These are phyloP conservation scores for Massariosphaeria phaeospora DNA, from an alignment of 495 filamentous ascomycete species.

Conservation along the genomic window DNA sequence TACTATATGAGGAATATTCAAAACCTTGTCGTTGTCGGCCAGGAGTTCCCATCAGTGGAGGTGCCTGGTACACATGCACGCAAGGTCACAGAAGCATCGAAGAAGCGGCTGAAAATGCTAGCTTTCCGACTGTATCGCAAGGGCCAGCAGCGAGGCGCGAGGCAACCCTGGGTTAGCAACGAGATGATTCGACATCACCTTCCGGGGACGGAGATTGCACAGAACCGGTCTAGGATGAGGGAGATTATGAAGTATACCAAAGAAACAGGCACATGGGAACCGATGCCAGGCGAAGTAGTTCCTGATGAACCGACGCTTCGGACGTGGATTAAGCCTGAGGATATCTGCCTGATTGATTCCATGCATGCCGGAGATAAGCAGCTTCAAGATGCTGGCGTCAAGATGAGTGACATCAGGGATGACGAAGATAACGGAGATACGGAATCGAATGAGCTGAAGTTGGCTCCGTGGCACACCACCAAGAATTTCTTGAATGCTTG, in stretches of 20 bases:
- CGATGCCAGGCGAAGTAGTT: conserved; percentile 61
- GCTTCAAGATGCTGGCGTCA: conserved; percentile 75
- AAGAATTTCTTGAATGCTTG: conserved; percentile 94
- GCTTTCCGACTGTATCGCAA: conserved; percentile 79
- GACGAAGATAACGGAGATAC: conserved; percentile 61
- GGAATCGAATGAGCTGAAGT: conserved; percentile 74
- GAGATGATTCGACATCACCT: conserved; percentile 73
- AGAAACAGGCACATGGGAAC: conserved; percentile 76
- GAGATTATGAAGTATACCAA: conserved; percentile 90
- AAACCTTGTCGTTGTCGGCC: conserved; percentile 81
- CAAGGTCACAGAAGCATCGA: conserved; percentile 88
- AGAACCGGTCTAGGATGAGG: conserved; percentile 92
- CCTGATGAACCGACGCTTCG: conserved; percentile 75
- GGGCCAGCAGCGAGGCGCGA: conserved; percentile 46
- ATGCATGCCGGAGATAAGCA: conserved; percentile 92
- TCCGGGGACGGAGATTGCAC: conserved; percentile 76
- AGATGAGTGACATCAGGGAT: conserved; percentile 60
- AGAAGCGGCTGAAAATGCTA: conserved; percentile 94
- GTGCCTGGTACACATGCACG: conserved; percentile 90
- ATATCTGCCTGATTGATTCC: conserved; percentile 86
- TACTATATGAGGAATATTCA: conserved; percentile 86
- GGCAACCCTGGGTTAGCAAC: conserved; percentile 36
- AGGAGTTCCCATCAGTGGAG: conserved; percentile 84
- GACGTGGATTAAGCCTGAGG: conserved; percentile 86
- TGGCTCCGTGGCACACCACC: conserved; percentile 91